Evolutionary conservation across 2,329 filamentous ascomycete genomes (phyloP).

Genomic region (Sporothrix sp.): DNA sequence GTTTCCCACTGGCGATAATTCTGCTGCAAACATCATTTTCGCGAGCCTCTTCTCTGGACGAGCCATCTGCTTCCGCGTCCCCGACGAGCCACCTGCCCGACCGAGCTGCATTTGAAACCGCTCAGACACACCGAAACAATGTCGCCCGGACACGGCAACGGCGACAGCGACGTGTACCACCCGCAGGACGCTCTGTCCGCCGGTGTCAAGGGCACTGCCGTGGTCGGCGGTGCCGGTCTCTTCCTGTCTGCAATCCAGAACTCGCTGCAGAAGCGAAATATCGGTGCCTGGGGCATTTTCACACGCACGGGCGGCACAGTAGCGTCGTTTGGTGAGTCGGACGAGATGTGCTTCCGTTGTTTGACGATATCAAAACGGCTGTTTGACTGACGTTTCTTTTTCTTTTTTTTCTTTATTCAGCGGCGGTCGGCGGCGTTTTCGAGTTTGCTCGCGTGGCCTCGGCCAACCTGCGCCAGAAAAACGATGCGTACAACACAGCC

Average conservation of each 20-base stretch:
- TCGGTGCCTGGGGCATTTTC: conserved; percentile 72
- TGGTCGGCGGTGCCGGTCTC: conserved; percentile 50
- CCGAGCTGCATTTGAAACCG: neutral
- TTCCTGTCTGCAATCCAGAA: conserved; percentile 59
- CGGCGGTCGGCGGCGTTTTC: conserved; percentile 64
- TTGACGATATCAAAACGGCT: no score
- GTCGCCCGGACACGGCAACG: conserved; percentile 19
- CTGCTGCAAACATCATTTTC: conserved; percentile 4
- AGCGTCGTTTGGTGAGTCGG: conserved; percentile 48
- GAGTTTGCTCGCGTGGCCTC: conserved; percentile 66
- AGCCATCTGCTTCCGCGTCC: neutral
- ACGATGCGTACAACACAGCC: conserved; percentile 66
- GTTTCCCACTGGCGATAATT: conserved; percentile 15
- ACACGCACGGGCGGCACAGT: conserved; percentile 67
- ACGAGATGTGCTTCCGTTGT: no score
- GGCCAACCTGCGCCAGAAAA: conserved; percentile 76
- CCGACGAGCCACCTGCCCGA: neutral
- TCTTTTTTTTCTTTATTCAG: conserved; percentile 32
- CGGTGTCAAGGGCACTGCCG: conserved; percentile 43
- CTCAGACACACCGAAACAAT: conserved; percentile 20
- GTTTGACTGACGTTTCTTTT: no score
- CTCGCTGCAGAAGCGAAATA: conserved; percentile 71
- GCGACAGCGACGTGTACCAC: conserved; percentile 25
- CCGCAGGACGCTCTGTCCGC: conserved; percentile 48
- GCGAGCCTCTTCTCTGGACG: neutral